phyloP scores from a whole-genome alignment of 75 land plant genomes.

The Picea sitchensis region DNA sequence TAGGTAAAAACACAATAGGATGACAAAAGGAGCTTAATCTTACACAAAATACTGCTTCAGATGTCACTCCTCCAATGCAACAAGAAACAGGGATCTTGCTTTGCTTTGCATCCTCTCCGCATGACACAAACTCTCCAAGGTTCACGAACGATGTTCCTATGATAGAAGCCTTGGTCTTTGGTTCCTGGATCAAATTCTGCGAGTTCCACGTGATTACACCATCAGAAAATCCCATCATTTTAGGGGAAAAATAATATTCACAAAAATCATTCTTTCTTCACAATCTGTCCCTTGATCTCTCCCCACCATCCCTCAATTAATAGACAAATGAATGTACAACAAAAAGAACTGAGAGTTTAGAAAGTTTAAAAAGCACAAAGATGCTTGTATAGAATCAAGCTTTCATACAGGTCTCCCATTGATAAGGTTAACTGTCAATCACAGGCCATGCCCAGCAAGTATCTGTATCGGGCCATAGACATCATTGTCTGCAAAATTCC shows the following conservation, averaged over 20 bases:
- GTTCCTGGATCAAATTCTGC: conserved; percentile 40
- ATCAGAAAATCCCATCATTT: not conserved
- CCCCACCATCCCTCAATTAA: not conserved
- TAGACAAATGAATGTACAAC: too few species aligned
- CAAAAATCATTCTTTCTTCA: not conserved
- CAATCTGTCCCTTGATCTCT: conserved; percentile 11
- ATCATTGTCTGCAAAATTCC: too few species aligned
- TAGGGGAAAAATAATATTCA: not conserved
- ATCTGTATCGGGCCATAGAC: too few species aligned
- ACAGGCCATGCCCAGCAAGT: too few species aligned
- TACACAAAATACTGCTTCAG: conserved; percentile 31
- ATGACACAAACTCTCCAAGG: conserved; percentile 46
- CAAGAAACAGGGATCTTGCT: conserved; percentile 37
- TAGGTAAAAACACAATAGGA: not conserved
- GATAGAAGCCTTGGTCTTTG: conserved; percentile 40
- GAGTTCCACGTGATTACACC: conserved; percentile 5
- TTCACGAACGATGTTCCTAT: conserved; percentile 60
- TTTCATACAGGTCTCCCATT: too few species aligned
- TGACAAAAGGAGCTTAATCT: not conserved
- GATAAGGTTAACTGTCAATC: too few species aligned
- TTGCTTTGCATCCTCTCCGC: conserved; percentile 24
- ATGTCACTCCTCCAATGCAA: conserved; percentile 16
- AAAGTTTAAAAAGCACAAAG: too few species aligned
- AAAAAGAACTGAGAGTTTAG: too few species aligned
- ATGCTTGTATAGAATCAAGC: too few species aligned